These are phyloP conservation scores for Leptomonas seymouri DNA, from an alignment of 208 protist species.

Conservation along the genomic window DNA sequence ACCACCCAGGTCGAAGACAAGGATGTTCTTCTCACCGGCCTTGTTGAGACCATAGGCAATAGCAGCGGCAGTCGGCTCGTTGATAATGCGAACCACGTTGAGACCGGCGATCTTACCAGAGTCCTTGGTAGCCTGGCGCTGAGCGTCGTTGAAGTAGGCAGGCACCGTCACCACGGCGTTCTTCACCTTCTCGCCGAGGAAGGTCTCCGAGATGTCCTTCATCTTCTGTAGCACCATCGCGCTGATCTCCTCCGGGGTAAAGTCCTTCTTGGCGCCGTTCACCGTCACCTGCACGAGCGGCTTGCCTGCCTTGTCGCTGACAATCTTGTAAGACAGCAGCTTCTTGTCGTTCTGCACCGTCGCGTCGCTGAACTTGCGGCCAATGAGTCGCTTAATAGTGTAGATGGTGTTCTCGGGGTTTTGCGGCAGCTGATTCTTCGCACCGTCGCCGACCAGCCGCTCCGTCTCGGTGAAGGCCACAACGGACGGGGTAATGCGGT, in stretches of 20 bases:
- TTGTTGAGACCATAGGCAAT: slow-evolving; percentile 99
- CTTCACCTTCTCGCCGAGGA: slow-evolving; percentile 93
- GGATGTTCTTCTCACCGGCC: slow-evolving; percentile 90
- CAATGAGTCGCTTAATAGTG: slow-evolving; percentile 94
- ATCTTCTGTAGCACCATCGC: slow-evolving; percentile 94
- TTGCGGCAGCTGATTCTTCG: slow-evolving; percentile 91
- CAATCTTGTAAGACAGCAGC: slow-evolving; percentile 85
- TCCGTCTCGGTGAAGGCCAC: slow-evolving; percentile 96
- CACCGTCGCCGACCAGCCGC: slow-evolving; percentile 88
- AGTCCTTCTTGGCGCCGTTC: slow-evolving; percentile 73
- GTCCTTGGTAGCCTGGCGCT: slow-evolving; percentile 99
- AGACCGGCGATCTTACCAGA: slow-evolving; percentile 97
- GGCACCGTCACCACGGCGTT: slow-evolving; percentile 99
- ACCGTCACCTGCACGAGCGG: slow-evolving; percentile 80
- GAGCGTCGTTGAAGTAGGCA: slow-evolving; percentile 99
- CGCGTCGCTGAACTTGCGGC: slow-evolving; percentile 91
- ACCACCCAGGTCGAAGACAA: slow-evolving; percentile 99
- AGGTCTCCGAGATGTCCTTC: slow-evolving; percentile 94
- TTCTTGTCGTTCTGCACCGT: slow-evolving; percentile 97
- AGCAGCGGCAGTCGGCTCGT: slow-evolving; percentile 99
- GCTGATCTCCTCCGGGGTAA: slow-evolving; percentile 88
- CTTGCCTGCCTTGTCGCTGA: slow-evolving; percentile 80
- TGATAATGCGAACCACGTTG: slow-evolving; percentile 99
- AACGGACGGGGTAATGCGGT: slow-evolving; percentile 95
- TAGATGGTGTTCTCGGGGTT: slow-evolving; percentile 94